A percentile compares a stretch with the other conserved stretches of the same genome.
Conservation (phyloP, 208 protist genomes). For the Spironucleus salmonicida region DNA sequence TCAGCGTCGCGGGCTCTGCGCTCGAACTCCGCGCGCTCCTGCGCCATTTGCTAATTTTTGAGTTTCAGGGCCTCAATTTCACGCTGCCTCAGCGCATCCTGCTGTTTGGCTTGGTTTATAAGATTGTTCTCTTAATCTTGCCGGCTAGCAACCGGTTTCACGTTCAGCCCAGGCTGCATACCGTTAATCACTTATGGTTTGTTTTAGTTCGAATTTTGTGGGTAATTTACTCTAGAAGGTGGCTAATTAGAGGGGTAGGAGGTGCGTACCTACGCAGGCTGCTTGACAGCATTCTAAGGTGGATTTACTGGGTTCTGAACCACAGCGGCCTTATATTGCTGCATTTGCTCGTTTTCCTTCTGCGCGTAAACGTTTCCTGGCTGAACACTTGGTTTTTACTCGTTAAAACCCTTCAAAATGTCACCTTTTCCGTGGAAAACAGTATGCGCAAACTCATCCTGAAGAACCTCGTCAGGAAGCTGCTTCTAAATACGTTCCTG, state of each 20-base stretch:
- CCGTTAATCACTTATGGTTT: too few species aligned
- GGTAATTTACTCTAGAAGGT: background rate
- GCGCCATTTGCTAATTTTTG: too few species aligned
- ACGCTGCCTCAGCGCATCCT: too few species aligned
- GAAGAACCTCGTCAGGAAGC: conserved; percentile 24
- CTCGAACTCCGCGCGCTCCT: too few species aligned
- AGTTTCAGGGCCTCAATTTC: too few species aligned
- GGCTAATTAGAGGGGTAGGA: background rate
- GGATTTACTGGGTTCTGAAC: background rate
- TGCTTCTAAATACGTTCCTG: conserved; percentile 40
- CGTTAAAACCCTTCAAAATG: background rate
- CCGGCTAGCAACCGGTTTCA: too few species aligned
- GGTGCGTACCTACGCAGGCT: background rate
- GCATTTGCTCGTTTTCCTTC: background rate
- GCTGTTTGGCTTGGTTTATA: too few species aligned
- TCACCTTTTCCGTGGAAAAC: conserved; percentile 35
- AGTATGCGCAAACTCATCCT: conserved; percentile 44
- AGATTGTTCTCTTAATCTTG: too few species aligned
- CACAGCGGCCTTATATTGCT: background rate
- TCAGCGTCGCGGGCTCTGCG: too few species aligned
- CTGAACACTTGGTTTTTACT: background rate
- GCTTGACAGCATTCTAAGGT: background rate
- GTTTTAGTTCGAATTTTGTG: too few species aligned
- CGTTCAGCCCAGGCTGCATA: too few species aligned
- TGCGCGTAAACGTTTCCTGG: background rate